A percentile compares a stretch with the other conserved stretches of the same genome.
Conservation (phyloP, 2,329 filamentous ascomycete species). For the Helminthosporium solani region DNA sequence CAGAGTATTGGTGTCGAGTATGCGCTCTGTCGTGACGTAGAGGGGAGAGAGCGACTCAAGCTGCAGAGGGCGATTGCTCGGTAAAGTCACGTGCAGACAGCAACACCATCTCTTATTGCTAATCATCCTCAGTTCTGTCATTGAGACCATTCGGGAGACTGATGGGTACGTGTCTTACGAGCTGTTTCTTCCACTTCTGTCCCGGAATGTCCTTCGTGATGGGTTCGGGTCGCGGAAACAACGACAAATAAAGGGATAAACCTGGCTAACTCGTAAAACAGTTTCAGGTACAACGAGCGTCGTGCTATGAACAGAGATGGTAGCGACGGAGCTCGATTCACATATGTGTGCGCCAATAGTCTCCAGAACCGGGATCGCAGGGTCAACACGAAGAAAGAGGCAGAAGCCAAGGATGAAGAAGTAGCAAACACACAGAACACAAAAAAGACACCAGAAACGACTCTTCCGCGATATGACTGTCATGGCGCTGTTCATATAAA, state of each 20-base stretch:
- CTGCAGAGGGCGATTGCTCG: conserved; percentile 32
- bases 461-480: conserved; percentile 32
- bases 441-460: not conserved
- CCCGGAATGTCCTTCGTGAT: not conserved
- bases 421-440: conserved; percentile 8
- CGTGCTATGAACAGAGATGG: conserved; percentile 30
- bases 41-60: conserved; percentile 31
- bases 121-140: conserved; percentile 23
- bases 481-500: conserved; percentile 37
- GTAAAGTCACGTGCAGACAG: conserved; percentile 10
- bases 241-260: not conserved
- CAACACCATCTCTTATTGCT: conserved; percentile 3
- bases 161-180: conserved; percentile 18
- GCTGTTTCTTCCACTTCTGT: not conserved
- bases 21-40: conserved; percentile 26
- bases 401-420: conserved; percentile 11
- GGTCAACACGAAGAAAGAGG: conserved; percentile 25
- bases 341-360: conserved; percentile 38
- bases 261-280: not conserved
- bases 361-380: conserved; percentile 32
- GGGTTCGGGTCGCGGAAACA: not conserved
- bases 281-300: conserved; percentile 37
- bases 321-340: conserved; percentile 33
- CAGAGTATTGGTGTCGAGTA: conserved; percentile 33
- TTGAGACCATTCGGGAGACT: conserved; percentile 30